phyloP scores from a whole-genome alignment of 345 rosid genomes.

The Camelina sativa region DNA sequence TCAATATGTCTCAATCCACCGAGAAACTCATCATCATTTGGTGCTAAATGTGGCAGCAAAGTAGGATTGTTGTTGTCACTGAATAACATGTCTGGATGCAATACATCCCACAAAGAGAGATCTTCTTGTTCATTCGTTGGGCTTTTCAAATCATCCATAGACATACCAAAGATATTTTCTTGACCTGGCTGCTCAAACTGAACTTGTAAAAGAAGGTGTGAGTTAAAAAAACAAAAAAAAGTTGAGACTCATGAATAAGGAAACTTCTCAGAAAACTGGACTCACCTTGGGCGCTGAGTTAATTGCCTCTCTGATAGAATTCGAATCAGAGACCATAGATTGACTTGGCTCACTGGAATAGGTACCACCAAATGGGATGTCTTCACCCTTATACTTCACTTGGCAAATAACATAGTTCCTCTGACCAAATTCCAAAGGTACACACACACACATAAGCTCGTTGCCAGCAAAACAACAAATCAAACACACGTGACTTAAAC shows the following conservation, averaged over 20 bases:
- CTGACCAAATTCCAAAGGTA: conserved; percentile 1
- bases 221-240: neutral
- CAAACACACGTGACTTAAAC: neutral
- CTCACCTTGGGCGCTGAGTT: conserved; percentile 16
- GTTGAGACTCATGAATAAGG: neutral
- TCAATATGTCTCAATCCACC: neutral
- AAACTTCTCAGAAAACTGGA: conserved; percentile 4
- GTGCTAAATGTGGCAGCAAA: neutral
- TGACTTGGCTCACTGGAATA: conserved; percentile 11
- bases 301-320: neutral
- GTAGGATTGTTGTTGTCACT: neutral
- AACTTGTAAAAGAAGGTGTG: neutral
- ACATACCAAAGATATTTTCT: neutral
- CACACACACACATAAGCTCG: neutral
- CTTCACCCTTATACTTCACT: conserved; percentile 35
- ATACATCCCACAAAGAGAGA: neutral
- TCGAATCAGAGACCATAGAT: conserved; percentile 16
- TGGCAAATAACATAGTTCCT: conserved; percentile 30
- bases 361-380: conserved; percentile 8
- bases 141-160: neutral
- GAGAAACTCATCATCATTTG: conserved; percentile 8
- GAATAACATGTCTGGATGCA: conserved; percentile 2
- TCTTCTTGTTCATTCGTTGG: conserved; percentile 13
- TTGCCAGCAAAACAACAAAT: neutral
- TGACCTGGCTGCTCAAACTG: conserved; percentile 23